phyloP scores from a whole-genome alignment of 2,329 filamentous ascomycete species.

The Monosporascus sp. region DNA sequence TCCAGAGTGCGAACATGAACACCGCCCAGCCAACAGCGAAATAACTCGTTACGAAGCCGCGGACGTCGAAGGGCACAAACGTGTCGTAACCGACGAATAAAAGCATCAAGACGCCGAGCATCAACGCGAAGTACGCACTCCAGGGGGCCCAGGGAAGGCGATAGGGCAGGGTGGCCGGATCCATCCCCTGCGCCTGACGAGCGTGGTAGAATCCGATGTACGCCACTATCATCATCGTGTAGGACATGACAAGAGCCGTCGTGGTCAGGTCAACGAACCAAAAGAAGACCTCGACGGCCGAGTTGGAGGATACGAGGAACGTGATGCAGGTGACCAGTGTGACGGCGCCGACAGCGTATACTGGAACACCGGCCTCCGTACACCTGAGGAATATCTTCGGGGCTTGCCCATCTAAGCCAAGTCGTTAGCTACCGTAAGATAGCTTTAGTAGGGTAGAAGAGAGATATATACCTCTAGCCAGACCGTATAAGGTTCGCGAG shows the following conservation, averaged over 20 bases:
- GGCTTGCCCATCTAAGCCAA: conserved; percentile 22
- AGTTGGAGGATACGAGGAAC: conserved; percentile 33
- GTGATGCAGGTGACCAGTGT: conserved; percentile 29
- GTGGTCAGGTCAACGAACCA: conserved; percentile 39
- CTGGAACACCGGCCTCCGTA: conserved; percentile 40
- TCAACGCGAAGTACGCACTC: conserved; percentile 42
- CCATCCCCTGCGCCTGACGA: conserved; percentile 44
- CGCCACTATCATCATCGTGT: conserved; percentile 38
- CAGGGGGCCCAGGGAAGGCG: conserved; percentile 45
- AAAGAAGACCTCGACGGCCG: conserved; percentile 30
- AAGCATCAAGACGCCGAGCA: conserved; percentile 41
- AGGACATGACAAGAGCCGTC: conserved; percentile 36
- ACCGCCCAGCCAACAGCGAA: conserved; percentile 48
- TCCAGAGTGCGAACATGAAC: conserved; percentile 60
- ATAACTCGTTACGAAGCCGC: conserved; percentile 48
- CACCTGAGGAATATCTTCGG: conserved; percentile 33
- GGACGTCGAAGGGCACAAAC: conserved; percentile 44
- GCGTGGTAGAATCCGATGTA: conserved; percentile 47
- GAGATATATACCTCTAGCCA: conserved; percentile 18
- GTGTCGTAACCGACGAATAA: conserved; percentile 52
- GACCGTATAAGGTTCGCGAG: conserved; percentile 15
- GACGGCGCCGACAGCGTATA: conserved; percentile 27
- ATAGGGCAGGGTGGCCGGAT: conserved; percentile 44
- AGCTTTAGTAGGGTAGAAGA: not conserved
- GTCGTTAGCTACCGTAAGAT: not conserved